These are phyloP conservation scores for Ceratobasidium sp. DNA, from an alignment of 1,284 basidiomycete species.

Conservation along the genomic window DNA sequence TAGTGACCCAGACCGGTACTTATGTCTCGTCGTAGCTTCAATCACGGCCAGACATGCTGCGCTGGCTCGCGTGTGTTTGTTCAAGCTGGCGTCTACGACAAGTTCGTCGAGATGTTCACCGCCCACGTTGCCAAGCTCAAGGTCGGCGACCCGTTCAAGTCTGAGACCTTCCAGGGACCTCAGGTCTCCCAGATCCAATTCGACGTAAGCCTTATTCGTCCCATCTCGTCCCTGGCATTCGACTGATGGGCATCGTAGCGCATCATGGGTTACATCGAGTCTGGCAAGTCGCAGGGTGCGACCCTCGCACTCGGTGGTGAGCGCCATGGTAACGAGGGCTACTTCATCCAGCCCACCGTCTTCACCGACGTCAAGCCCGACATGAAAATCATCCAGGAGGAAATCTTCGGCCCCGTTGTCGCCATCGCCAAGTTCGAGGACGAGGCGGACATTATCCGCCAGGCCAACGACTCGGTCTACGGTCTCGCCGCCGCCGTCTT, in stretches of 20 bases:
- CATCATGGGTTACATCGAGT: constrained; percentile 88
- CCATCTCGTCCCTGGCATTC: constrained; percentile 1
- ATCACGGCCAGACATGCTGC: constrained; percentile 59
- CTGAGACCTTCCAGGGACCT: constrained; percentile 61
- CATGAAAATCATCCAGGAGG: constrained; percentile 89
- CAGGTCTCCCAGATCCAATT: constrained; percentile 54
- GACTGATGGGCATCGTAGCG: constrained; percentile 50
- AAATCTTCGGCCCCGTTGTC: constrained; percentile 88
- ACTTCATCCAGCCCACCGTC: constrained; percentile 83
- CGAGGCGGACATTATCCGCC: constrained; percentile 71
- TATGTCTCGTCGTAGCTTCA: constrained; percentile 46
- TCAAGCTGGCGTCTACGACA: constrained; percentile 56
- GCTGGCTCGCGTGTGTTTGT: constrained; percentile 58
- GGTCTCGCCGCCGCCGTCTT: constrained; percentile 90
- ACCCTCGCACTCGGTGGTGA: constrained; percentile 79
- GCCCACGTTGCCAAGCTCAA: constrained; percentile 52
- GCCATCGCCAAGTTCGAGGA: constrained; percentile 71
- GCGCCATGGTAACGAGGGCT: constrained; percentile 74
- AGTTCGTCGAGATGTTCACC: constrained; percentile 47
- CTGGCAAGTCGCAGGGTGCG: constrained; percentile 85
- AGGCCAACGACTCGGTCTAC: constrained; percentile 87
- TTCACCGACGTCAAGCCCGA: constrained; percentile 78
- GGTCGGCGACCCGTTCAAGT: constrained; percentile 58
- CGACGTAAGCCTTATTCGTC: constrained; percentile 34
- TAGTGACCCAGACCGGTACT: not conserved